Evolutionary conservation across 768 basidiomycete species (phyloP), one percentile per base, ranked within the genome.

Genomic region (Leccinum boreale): DNA sequence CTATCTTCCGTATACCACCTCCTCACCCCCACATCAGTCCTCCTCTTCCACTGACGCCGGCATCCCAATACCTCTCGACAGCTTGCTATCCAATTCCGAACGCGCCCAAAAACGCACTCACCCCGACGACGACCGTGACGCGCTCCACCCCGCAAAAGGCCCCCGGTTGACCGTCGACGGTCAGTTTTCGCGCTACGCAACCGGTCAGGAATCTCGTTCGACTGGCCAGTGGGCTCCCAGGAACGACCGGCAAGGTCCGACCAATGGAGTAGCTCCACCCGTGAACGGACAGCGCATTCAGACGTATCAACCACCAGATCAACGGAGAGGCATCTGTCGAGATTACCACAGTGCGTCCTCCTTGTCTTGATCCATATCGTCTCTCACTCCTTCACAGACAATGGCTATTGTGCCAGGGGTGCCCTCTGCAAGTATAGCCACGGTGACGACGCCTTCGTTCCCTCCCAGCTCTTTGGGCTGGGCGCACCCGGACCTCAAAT

Each of bases 341-440:
- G 94, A 98, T 73, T 98, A 96, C 71, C 86, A 95, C 72, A 92
- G 95, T 95, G 68, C 68, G 94, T 81, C 11, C 39, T 50, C 50
- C 46, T 24, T 55, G 39, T 54, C 35, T 31, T 50, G 53, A 33
- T 0, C 31, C 45, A 45, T 44, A 14, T 45, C 47, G 28, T 53
- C 44, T 52, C 46, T 55, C 58, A 60, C 56, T 47, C 59, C 9
- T 51, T 8, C 63, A 12, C 19, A 98, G 95, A 95, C 68, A 86
- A 86, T 58, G 95, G 95, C 1, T 97, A 87, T 74, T 98, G 95
- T 65, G 84, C 90, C 42, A 85, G 94, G 31, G 95, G 95, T 49
- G 86, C 83, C 19, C 81, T 82, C 59, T 98, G 95, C 80, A 94
- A 92, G 69, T 98, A 85, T 73, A 93, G 90, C 59, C 95, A 98